A percentile compares a stretch with the other conserved stretches of the same genome.
Evolutionary conservation across 2,329 filamentous ascomycete genomes (phyloP).

Genomic region (Aspergillus sp.): DNA sequence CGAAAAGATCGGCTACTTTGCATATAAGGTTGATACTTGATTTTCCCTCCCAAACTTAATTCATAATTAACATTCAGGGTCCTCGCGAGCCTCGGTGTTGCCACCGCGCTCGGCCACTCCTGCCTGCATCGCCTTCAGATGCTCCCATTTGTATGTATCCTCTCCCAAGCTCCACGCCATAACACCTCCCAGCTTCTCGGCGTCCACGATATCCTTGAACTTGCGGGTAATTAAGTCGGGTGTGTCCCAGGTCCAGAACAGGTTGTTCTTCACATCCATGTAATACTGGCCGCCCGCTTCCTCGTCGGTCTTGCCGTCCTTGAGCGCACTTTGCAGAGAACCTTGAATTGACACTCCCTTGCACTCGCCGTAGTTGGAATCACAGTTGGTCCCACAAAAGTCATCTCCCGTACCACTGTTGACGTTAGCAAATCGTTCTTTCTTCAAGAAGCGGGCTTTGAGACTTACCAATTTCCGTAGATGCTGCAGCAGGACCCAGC

Average conservation of each 20-base stretch:
- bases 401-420: conserved; percentile 33
- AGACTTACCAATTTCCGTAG: conserved; percentile 37
- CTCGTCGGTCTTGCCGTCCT: conserved; percentile 57
- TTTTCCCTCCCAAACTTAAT: no score
- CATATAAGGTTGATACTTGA: no score
- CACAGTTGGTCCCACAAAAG: conserved; percentile 35
- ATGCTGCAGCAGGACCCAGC: conserved; percentile 35
- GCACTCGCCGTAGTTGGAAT: conserved; percentile 41
- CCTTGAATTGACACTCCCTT: conserved; percentile 51
- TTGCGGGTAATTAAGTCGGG: conserved; percentile 61
- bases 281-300: conserved; percentile 65
- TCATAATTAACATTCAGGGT: not conserved
- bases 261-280: conserved; percentile 58
- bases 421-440: conserved; percentile 5
- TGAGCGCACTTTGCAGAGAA: conserved; percentile 60
- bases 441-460: not conserved
- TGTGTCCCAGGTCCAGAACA: conserved; percentile 77
- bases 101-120: conserved; percentile 22
- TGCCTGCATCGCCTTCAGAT: conserved; percentile 45
- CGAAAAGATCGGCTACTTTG: no score
- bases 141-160: conserved; percentile 52
- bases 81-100: not conserved
- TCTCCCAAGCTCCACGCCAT: conserved; percentile 77
- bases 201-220: conserved; percentile 59
- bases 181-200: conserved; percentile 63